These are phyloP conservation scores for Fusarium concolor DNA, from an alignment of 2,329 filamentous ascomycete genomes.

Conservation along the genomic window DNA sequence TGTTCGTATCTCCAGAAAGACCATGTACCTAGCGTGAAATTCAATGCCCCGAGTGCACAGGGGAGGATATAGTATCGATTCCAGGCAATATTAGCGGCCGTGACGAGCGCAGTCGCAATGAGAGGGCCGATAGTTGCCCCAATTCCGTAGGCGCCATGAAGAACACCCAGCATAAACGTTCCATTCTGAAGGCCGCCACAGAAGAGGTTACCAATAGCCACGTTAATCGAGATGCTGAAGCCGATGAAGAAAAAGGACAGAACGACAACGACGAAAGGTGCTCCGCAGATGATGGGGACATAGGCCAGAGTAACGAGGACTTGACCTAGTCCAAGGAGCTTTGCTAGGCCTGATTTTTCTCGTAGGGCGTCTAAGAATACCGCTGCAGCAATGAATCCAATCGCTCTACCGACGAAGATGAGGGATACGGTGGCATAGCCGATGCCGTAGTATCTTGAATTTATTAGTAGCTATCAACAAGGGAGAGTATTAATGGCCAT, in stretches of 20 bases:
- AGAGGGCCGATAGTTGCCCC: slow-evolving; percentile 76
- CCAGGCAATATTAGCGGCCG: slow-evolving; percentile 69
- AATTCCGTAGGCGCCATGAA: slow-evolving; percentile 76
- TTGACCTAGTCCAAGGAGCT: slow-evolving; percentile 70
- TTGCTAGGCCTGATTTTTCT: slow-evolving; percentile 72
- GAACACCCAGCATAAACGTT: slow-evolving; percentile 67
- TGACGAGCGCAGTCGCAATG: slow-evolving; percentile 78
- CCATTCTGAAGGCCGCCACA: slow-evolving; percentile 65
- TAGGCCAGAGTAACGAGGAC: slow-evolving; percentile 69
- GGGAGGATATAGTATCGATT: slow-evolving; percentile 78
- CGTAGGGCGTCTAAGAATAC: slow-evolving; percentile 74
- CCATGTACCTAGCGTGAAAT: slow-evolving; percentile 70
- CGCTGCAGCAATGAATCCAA: slow-evolving; percentile 81
- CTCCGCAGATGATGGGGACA: slow-evolving; percentile 72
- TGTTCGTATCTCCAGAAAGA: slow-evolving; percentile 77
- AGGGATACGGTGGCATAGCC: slow-evolving; percentile 83
- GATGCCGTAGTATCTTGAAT: slow-evolving; percentile 72
- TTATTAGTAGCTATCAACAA: not conserved
- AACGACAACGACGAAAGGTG: slow-evolving; percentile 77
- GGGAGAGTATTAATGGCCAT: slow-evolving; percentile 26
- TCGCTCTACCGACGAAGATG: slow-evolving; percentile 82
- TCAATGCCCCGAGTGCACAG: slow-evolving; percentile 67
- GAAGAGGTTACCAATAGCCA: slow-evolving; percentile 70
- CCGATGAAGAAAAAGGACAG: slow-evolving; percentile 76
- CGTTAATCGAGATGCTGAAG: slow-evolving; percentile 66